A percentile compares a stretch with the other conserved stretches of the same genome.
Conservation (phyloP, 2,329 filamentous ascomycete species). For the Aspergillus sp. region DNA sequence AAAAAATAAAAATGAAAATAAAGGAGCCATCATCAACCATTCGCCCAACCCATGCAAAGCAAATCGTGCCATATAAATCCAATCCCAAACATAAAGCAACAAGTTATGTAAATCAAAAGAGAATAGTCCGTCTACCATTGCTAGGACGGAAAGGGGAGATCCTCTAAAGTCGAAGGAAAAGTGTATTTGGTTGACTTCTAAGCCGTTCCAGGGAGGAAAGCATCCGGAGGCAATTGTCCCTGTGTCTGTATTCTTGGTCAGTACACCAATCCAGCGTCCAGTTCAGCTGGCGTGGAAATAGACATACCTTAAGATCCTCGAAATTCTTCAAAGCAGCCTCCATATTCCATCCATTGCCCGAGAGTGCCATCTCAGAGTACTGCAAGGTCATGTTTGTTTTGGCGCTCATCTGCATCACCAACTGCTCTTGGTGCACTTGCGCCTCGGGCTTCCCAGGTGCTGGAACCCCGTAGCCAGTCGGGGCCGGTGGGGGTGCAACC, state of each 20-base stretch:
- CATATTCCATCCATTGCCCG: conserved; percentile 72
- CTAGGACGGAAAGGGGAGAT: neutral
- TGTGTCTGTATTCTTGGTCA: conserved; percentile 23
- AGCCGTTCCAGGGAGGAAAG: conserved; percentile 33
- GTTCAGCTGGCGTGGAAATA: neutral
- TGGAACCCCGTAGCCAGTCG: conserved; percentile 34
- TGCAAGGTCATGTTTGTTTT: conserved; percentile 72
- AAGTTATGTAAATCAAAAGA: neutral
- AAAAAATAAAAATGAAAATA: conserved; percentile 2
- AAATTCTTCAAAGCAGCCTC: conserved; percentile 68
- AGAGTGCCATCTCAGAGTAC: conserved; percentile 73
- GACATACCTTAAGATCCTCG: conserved; percentile 60
- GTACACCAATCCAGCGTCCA: conserved; percentile 3
- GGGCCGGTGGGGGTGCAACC: conserved; percentile 21
- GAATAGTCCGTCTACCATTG: no score
- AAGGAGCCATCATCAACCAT: conserved; percentile 15
- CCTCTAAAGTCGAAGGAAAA: neutral
- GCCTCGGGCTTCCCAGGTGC: conserved; percentile 38
- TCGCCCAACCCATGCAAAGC: conserved; percentile 29
- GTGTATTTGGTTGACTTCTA: conserved; percentile 4
- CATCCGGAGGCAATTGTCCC: conserved; percentile 42
- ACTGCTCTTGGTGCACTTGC: conserved; percentile 58
- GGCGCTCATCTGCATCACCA: conserved; percentile 62
- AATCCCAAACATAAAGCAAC: neutral
- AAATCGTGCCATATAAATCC: conserved; percentile 6